Base-by-base conservation (phyloP, 192 early-diverging fungal species). In the Podila minutissima region DNA sequence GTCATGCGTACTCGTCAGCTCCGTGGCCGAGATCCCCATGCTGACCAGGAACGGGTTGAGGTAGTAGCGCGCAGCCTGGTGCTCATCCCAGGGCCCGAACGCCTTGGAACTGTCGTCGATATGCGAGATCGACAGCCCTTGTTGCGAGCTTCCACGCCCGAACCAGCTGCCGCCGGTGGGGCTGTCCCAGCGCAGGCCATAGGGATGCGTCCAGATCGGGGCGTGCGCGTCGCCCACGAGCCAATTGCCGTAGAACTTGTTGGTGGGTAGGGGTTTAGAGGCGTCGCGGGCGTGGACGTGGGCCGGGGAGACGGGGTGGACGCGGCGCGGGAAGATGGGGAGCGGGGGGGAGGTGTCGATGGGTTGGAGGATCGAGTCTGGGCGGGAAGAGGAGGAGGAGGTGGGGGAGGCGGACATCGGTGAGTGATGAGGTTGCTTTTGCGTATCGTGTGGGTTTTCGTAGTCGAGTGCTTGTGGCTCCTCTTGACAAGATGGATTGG, bases 151-250 rank as follows among this genome's bases (percentile, higher is more conserved):
- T 19, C n/a, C 15, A 29, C 29, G 53, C 4, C 20, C n/a, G 53
- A 8, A 11, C 20, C 20, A 26, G n/a, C 5, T 8, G 9, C 51
- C 22, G 11, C 8, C 3, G 3, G 50, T 59, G 3, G 19, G n/a
- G n/a, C 65, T 74, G 53, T 82, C 81, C 81, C 81, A 82, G 15
- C 81, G 81, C 10, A 82, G 49, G 38, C 81, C 81, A 49, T 74
- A 82, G 4, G 81, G 81, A 24, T 71, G 81, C 38, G 81, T 74
- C 81, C 81, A 83, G 24, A 74, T 57, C 0, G 81, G 81, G 24
- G 72, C 68, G 41, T 72, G 71, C 9, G 72, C 72, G 49, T 83
- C 68, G 5, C 55, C 69, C 2, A 75, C 29, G 38, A 83, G 29
- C 0, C 74, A 59, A 55, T 75, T 75, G 33, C 69, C 81, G 50